These are phyloP conservation scores for Xerocomellus amylosporus DNA, from an alignment of 768 basidiomycete genomes.

Conservation along the genomic window DNA sequence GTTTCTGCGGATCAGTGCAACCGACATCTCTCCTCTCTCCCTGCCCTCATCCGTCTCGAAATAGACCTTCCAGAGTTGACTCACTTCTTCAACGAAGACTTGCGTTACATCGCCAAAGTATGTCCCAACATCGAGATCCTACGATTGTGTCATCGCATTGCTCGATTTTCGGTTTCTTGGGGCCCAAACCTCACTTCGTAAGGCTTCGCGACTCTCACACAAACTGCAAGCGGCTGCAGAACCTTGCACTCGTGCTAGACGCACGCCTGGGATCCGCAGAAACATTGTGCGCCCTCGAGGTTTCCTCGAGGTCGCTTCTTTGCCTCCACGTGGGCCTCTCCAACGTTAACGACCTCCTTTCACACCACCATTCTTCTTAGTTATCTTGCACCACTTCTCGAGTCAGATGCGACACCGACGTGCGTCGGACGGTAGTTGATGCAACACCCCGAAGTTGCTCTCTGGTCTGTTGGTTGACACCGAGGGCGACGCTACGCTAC, in stretches of 20 bases:
- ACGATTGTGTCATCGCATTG: slow-evolving; percentile 58
- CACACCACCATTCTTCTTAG: slow-evolving; percentile 69
- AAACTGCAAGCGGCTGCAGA: slow-evolving; percentile 61
- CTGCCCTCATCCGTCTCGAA: slow-evolving; percentile 54
- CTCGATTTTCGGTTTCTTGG: slow-evolving; percentile 55
- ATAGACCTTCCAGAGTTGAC: slow-evolving; percentile 78
- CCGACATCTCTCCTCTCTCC: slow-evolving; percentile 45
- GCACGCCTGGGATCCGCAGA: slow-evolving; percentile 47
- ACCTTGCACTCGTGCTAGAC: slow-evolving; percentile 62
- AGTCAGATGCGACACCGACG: too few relatives aligned
- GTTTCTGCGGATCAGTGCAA: slow-evolving; percentile 59
- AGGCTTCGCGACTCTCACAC: slow-evolving; percentile 54
- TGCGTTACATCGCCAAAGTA: slow-evolving; percentile 53
- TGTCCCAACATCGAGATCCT: slow-evolving; percentile 70
- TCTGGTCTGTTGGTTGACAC: slow-evolving; percentile 33
- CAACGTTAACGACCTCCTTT: slow-evolving; percentile 64
- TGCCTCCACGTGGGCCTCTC: slow-evolving; percentile 77
- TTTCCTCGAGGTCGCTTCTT: slow-evolving; percentile 62
- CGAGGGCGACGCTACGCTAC: slow-evolving; percentile 33
- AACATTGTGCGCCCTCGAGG: slow-evolving; percentile 43
- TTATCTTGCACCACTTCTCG: slow-evolving; percentile 67
- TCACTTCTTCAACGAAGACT: slow-evolving; percentile 59
- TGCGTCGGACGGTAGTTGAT: too few relatives aligned
- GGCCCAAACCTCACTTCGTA: slow-evolving; percentile 63
- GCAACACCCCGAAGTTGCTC: slow-evolving; percentile 26